Percentiles rank a stretch among this genome's conserved stretches.
Conservation (phyloP, 352 stramenopile genomes). For the Globisporangium polare region DNA sequence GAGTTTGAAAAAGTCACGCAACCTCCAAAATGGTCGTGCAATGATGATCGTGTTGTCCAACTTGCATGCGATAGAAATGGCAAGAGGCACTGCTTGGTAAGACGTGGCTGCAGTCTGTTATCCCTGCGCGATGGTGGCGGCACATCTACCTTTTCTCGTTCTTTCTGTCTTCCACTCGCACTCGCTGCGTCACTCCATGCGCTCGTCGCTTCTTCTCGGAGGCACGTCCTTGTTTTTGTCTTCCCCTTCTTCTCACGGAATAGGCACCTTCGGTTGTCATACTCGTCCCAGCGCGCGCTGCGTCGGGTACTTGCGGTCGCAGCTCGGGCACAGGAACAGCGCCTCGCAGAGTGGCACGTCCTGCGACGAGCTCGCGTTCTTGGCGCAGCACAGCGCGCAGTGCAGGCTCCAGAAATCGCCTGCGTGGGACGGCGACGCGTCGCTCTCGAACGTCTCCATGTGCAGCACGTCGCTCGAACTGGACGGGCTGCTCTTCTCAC, state of each 20-base stretch:
- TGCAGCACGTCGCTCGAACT: constrained; percentile 62
- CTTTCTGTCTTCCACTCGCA: background rate
- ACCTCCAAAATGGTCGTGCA: too few species aligned
- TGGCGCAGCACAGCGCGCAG: constrained; percentile 70
- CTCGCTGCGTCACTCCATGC: background rate
- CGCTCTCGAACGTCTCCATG: constrained; percentile 30
- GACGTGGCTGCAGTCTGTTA: background rate
- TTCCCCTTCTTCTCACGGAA: background rate
- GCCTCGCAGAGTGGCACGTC: constrained; percentile 21
- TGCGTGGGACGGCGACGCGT: constrained; percentile 10
- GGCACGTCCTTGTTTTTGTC: too few species aligned
- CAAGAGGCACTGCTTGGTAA: background rate
- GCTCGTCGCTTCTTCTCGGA: background rate
- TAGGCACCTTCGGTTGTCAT: constrained; percentile 14
- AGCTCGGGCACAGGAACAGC: constrained; percentile 72
- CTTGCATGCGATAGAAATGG: background rate
- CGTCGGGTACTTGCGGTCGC: constrained; percentile 83
- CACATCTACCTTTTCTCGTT: constrained; percentile 2
- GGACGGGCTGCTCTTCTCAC: constrained; percentile 56
- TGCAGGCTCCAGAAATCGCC: constrained; percentile 40
- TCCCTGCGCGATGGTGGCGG: background rate
- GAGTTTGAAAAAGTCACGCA: too few species aligned
- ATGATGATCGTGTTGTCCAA: too few species aligned
- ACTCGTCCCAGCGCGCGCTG: constrained; percentile 68
- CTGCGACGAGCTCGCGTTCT: constrained; percentile 26